These are phyloP conservation scores for Gossypium davidsonii DNA, from an alignment of 441 rosid species.

Conservation along the genomic window DNA sequence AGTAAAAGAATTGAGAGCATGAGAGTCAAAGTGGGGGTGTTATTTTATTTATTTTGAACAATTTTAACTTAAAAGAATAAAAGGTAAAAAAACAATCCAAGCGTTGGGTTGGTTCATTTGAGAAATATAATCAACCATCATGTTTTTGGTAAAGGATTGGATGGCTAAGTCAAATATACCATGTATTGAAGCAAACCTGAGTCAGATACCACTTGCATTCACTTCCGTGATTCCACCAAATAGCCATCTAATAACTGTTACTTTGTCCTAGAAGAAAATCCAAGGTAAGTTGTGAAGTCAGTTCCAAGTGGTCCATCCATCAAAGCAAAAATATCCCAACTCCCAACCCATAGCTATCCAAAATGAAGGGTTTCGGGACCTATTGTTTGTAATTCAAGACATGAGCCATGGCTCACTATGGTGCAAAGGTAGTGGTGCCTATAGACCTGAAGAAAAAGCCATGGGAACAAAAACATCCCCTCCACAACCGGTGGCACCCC, in stretches of 20 bases:
- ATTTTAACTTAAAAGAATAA: neutral
- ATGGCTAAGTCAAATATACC: neutral
- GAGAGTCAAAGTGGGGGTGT: neutral
- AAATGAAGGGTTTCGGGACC: neutral
- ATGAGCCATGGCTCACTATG: constrained; percentile 28
- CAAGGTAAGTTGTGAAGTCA: constrained; percentile 7
- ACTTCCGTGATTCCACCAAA: neutral
- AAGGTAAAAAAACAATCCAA: neutral
- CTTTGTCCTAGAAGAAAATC: constrained; percentile 3
- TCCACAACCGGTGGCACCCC: constrained; percentile 66
- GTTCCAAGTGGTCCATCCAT: constrained; percentile 19
- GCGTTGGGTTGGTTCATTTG: neutral
- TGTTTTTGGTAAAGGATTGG: neutral
- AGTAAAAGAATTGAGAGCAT: neutral
- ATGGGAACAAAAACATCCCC: constrained; percentile 50
- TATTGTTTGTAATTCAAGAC: neutral
- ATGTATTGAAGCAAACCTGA: neutral
- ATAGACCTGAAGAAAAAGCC: constrained; percentile 75
- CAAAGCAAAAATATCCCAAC: neutral
- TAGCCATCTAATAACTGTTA: neutral
- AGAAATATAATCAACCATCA: neutral
- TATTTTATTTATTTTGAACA: neutral
- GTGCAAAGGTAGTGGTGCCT: constrained; percentile 49
- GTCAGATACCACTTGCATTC: neutral
- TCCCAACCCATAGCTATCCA: constrained; percentile 9